Conservation (phyloP, 164 flowering plant genomes). For the Piper longum region DNA sequence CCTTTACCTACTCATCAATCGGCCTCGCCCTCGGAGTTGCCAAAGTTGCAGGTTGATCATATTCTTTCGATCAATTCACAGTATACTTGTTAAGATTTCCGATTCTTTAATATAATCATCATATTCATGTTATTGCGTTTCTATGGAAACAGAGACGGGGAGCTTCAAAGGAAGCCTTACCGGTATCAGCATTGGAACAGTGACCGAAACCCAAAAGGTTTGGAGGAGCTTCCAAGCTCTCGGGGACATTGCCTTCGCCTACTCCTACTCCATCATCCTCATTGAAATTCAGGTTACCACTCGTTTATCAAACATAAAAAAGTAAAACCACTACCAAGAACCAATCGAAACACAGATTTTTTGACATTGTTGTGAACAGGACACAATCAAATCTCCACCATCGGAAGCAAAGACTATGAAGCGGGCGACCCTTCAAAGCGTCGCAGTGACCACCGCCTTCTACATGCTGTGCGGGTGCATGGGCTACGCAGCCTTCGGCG, state of each 20-base stretch:
- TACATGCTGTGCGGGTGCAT: conserved; percentile 57
- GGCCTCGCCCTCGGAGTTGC: conserved; percentile 42
- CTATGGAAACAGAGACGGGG: conserved; percentile 16
- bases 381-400: conserved; percentile 46
- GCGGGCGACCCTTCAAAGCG: conserved; percentile 29
- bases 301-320: background rate
- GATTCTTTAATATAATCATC: background rate
- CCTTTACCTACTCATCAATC: conserved; percentile 44
- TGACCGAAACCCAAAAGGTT: conserved; percentile 36
- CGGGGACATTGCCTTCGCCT: conserved; percentile 64
- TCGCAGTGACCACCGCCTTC: conserved; percentile 36
- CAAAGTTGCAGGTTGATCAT: conserved; percentile 31
- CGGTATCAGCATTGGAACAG: conserved; percentile 40
- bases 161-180: conserved; percentile 40
- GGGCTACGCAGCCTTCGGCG: conserved; percentile 65
- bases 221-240: conserved; percentile 70
- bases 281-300: conserved; percentile 49
- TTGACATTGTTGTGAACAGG: conserved; percentile 15
- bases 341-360: background rate
- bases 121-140: conserved; percentile 4
- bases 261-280: conserved; percentile 45
- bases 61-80: no score
- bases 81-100: background rate
- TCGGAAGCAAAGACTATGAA: conserved; percentile 51
- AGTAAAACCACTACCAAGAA: background rate